Conservation (phyloP, 768 basidiomycete genomes). For the Mycena filopes region DNA sequence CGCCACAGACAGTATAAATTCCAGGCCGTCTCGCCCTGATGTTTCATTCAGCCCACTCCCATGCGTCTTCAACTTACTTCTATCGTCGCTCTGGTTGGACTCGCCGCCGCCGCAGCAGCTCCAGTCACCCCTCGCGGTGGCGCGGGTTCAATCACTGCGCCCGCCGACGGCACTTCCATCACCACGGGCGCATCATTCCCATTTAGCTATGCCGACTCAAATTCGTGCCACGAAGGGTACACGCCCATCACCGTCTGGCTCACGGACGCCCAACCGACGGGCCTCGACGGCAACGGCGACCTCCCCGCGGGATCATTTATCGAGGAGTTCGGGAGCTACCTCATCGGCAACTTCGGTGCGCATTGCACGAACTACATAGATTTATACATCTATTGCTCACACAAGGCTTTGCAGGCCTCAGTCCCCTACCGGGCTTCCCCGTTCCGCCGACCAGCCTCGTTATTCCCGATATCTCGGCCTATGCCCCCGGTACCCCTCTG, state of each 20-base stretch:
- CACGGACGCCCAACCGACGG: constrained; percentile 2
- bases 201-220: constrained; percentile 15
- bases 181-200: constrained; percentile 8
- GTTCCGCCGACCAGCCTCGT: constrained; percentile 8
- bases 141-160: constrained; percentile 1
- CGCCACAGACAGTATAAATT: no score
- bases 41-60: no score
- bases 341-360: constrained; percentile 19
- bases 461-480: constrained; percentile 14
- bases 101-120: neutral
- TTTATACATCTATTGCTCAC: neutral
- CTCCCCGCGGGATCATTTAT: constrained; percentile 11
- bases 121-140: neutral
- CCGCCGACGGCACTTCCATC: neutral
- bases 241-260: constrained; percentile 21
- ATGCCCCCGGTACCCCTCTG: neutral
- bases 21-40: no score
- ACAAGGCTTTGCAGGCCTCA: neutral
- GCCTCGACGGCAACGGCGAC: constrained; percentile 5
- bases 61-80: no score
- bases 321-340: constrained; percentile 10
- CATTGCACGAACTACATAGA: neutral
- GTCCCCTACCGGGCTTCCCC: neutral
- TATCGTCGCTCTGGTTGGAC: neutral
- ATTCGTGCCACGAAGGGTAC: constrained; percentile 21